Evolutionary conservation across 1,284 basidiomycete species (phyloP), one percentile per base, ranked within the genome.

Genomic region (Ganoderma leucocontextum): DNA sequence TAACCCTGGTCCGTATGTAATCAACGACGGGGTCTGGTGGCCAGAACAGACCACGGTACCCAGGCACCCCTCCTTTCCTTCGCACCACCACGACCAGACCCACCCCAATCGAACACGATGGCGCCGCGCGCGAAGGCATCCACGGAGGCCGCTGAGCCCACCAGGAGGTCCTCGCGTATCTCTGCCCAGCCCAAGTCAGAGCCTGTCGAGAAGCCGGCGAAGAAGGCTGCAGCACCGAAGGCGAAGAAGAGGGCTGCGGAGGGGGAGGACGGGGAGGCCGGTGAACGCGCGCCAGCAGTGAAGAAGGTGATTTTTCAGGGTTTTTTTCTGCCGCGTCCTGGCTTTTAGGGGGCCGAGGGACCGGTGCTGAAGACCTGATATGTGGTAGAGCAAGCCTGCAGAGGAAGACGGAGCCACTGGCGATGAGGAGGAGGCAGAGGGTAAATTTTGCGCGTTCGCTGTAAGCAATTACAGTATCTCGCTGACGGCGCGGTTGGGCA

Each of bases 111-210:
- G n/a, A 38, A 60, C 60, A 38, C 38, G 38, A 75, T 75, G 74
- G 66, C 73, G 25, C 71, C 74, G 15, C 73, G 73, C 61, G 70
- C 72, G 59, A 76, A 75, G 65, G 59, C 66, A n/a, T 29, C 72
- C 57, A 57, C 68, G 22, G 73, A 73, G 59, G 12, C 72, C 39
- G 25, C 64, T 36, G 74, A 75, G 64, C 75, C 75, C 13, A 69
- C 75, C n/a, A 72, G 77, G 64, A 65, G 76, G 60, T 78, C 77
- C 19, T 69, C 78, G 25, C 72, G 78, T n/a, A 75, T 78, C 55
- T 77, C 78, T 52, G 71, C 77, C 13, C 78, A 78, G 70, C 78
- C 78, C 12, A 78, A 78, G 70, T 68, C 66, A 4, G 76, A 78
- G 65, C 63, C 63, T 25, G 70, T 62, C 25, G 67, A 69, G 63